Evolutionary conservation across 78 protist species (phyloP), one percentile per base, ranked within the genome.

Genomic region (Dictyostelium intermedium): DNA sequence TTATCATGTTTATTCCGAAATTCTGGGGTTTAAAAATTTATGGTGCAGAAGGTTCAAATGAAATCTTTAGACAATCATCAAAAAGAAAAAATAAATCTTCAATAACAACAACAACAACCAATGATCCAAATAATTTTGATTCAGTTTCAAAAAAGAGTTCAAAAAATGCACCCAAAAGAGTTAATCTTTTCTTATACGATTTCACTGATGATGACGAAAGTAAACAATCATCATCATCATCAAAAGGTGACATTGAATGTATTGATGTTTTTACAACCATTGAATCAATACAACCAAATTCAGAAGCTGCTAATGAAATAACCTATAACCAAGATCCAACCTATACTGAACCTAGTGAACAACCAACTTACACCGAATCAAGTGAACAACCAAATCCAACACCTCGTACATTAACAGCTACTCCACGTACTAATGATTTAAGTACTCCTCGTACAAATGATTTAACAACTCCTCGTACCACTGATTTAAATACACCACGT

Each of bases 1-100:
- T 6, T 5, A 85, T 76, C 7, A 35, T 85, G 16, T 76, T 85
- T n/a, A 25, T 76, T 0, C 92, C 92, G 7, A 85, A 85, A 35
- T 72, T 72, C 20, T 72, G 45, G 37, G 79, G n/a, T 32, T 72
- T 72, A 72, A 34, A 34, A 34, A 16, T 72, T 6, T 72, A 72
- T 72, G 79, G 79, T 72, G 79, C 79, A 0, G 45, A 72, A 5
- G 79, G 79, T 72, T 72, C 79, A 27, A 72, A 72, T 72, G 79
- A 72, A 72, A 72, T 72, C 13, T 72, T 72, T 72, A 72, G 79
- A 72, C 39, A 34, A 72, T 25, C 23, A 4, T 14, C 35, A 69
- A 27, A 30, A 69, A 32, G 7, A 32, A 69, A 30, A 27, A 18
- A 69, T 11, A 25, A 61, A 25, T 20, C 35, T 61, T 25, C 25